phyloP scores from a whole-genome alignment of 2,329 filamentous ascomycete genomes.

The Fusarium sp. region DNA sequence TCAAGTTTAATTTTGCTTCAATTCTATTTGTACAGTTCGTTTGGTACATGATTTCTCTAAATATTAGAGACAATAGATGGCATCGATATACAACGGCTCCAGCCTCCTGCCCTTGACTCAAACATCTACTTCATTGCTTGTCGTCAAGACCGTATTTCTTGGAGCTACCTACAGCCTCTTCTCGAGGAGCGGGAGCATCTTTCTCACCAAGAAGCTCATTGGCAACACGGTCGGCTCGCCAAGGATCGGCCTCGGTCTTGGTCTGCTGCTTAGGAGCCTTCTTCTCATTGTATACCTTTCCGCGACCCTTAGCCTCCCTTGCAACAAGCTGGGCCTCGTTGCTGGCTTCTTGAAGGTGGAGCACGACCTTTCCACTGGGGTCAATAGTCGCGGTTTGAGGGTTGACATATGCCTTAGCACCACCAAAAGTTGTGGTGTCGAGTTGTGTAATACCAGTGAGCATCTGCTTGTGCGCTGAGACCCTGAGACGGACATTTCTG shows the following conservation, averaged over 20 bases:
- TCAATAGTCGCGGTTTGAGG: conserved; percentile 62
- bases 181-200: conserved; percentile 58
- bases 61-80: conserved; percentile 38
- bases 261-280: conserved; percentile 29
- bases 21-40: conserved; percentile 54
- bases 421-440: conserved; percentile 65
- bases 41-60: conserved; percentile 49
- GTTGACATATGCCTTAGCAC: conserved; percentile 69
- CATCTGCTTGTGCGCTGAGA: conserved; percentile 45
- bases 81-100: conserved; percentile 46
- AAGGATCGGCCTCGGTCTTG: conserved; percentile 30
- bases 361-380: conserved; percentile 64
- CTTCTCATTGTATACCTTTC: conserved; percentile 53
- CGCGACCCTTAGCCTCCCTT: conserved; percentile 61
- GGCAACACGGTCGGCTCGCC: conserved; percentile 47
- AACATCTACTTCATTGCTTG: conserved; percentile 36
- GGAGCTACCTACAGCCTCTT: conserved; percentile 60
- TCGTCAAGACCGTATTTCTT: conserved; percentile 57
- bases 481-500: conserved; percentile 40
- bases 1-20: conserved; percentile 43
- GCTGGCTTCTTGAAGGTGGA: conserved; percentile 60
- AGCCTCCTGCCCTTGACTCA: conserved; percentile 19
- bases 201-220: conserved; percentile 50
- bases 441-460: conserved; percentile 58
- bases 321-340: conserved; percentile 60